A percentile compares a stretch with the other conserved stretches of the same genome.
Evolutionary conservation across 176 grass and related monocot species (phyloP).

Genomic region (Thinopyrum elongatum): DNA sequence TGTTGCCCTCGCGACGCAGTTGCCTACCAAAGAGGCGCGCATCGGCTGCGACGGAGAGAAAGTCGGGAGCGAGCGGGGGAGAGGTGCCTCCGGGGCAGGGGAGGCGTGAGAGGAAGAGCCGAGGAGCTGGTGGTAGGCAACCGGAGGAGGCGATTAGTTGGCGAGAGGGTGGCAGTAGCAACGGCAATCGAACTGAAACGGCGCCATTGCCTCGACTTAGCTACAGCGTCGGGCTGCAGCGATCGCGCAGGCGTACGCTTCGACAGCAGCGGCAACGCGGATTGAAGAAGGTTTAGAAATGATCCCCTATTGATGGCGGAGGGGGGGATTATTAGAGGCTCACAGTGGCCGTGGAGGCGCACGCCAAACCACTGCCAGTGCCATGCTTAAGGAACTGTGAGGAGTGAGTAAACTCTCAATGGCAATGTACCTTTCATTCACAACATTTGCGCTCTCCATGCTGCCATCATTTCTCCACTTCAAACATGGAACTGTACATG

Average conservation of each 20-base stretch:
- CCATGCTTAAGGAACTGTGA: neutral
- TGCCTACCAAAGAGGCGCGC: constrained; percentile 32
- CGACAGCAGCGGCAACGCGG: constrained; percentile 43
- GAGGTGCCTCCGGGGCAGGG: constrained; percentile 40
- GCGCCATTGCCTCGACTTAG: constrained; percentile 48
- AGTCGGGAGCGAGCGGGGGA: constrained; percentile 52
- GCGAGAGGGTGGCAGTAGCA: constrained; percentile 19
- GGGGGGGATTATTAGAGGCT: constrained; percentile 56
- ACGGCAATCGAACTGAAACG: constrained; percentile 69
- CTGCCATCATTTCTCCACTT: neutral
- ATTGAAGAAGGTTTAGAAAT: constrained; percentile 69
- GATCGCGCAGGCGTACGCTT: constrained; percentile 69
- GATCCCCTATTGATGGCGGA: constrained; percentile 55
- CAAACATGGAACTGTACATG: neutral
- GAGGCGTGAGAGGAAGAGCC: constrained; percentile 46
- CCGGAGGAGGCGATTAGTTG: constrained; percentile 36
- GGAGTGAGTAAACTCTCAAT: neutral
- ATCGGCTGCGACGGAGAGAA: constrained; percentile 5
- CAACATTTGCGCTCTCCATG: neutral
- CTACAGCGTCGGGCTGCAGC: constrained; percentile 52
- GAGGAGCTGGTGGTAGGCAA: constrained; percentile 57
- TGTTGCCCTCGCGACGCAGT: constrained; percentile 27
- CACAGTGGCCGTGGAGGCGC: constrained; percentile 42
- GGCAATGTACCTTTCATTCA: neutral
- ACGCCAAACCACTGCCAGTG: neutral